Conservation (phyloP, 2,329 filamentous ascomycete species). For the Aspergillus amoenus region DNA sequence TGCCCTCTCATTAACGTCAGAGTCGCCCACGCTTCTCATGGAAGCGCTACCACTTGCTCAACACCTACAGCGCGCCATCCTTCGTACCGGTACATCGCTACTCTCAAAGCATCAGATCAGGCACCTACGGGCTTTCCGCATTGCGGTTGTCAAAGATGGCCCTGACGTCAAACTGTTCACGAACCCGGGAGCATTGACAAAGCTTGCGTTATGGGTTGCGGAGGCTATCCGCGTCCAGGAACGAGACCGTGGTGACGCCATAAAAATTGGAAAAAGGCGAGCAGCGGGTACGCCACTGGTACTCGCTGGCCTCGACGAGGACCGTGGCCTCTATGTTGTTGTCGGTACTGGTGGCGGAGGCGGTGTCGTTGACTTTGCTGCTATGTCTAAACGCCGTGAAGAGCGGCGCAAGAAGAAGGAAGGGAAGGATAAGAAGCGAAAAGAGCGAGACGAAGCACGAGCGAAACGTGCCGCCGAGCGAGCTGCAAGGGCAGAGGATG, state of each 20-base stretch:
- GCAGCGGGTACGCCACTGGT: constrained; percentile 74
- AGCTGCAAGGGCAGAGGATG: constrained; percentile 51
- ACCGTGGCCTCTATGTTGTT: constrained; percentile 82
- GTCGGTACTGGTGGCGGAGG: constrained; percentile 89
- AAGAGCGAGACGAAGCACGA: constrained; percentile 63
- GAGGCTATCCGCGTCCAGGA: constrained; percentile 91
- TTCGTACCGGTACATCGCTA: constrained; percentile 85
- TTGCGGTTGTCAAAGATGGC: constrained; percentile 93
- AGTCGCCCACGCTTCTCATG: constrained; percentile 57
- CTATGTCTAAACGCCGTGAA: constrained; percentile 67
- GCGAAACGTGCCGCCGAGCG: constrained; percentile 56
- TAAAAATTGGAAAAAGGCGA: constrained; percentile 45
- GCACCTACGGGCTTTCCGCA: constrained; percentile 86
- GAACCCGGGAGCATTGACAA: constrained; percentile 88
- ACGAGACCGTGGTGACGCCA: constrained; percentile 71
- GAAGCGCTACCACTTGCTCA: constrained; percentile 80
- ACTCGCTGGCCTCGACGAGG: constrained; percentile 84
- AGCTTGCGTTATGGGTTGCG: constrained; percentile 89
- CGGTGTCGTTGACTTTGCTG: constrained; percentile 65
- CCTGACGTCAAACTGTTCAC: constrained; percentile 89
- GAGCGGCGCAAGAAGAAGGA: constrained; percentile 63
- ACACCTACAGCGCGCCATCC: constrained; percentile 86
- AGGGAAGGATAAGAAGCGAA: constrained; percentile 61
- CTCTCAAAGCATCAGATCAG: constrained; percentile 94
- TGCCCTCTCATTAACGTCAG: constrained; percentile 49